phyloP scores from a whole-genome alignment of 495 filamentous ascomycete genomes.

The Neurospora sp. region DNA sequence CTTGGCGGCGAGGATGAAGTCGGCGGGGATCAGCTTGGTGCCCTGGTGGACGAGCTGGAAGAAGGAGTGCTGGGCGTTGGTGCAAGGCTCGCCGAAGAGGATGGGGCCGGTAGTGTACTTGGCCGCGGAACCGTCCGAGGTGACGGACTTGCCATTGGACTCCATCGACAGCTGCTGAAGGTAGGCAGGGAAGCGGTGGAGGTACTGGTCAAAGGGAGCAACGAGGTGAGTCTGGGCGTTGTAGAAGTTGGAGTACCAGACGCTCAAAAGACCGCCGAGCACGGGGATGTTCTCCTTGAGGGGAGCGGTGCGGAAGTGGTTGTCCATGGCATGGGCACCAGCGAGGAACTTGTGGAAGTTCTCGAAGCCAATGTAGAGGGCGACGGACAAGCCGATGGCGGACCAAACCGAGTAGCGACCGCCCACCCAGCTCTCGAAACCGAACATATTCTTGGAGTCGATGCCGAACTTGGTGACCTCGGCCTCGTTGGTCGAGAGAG shows the following conservation, averaged over 20 bases:
- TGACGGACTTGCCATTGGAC: slow-evolving; percentile 97
- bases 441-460: slow-evolving; percentile 97
- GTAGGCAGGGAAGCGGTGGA: slow-evolving; percentile 97
- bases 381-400: slow-evolving; percentile 91
- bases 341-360: slow-evolving; percentile 96
- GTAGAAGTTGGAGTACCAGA: slow-evolving; percentile 99
- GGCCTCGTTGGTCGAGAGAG: slow-evolving; percentile 87
- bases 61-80: slow-evolving; percentile 99
- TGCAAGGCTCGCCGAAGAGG: slow-evolving; percentile 95
- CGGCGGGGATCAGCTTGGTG: slow-evolving; percentile 94
- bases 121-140: slow-evolving; percentile 78
- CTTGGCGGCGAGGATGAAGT: slow-evolving; percentile 93
- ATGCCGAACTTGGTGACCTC: slow-evolving; percentile 99
- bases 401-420: slow-evolving; percentile 98
- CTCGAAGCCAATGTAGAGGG: slow-evolving; percentile 89
- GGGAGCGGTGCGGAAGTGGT: slow-evolving; percentile 87
- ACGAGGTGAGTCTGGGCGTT: slow-evolving; percentile 95
- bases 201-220: slow-evolving; percentile 96
- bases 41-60: slow-evolving; percentile 98
- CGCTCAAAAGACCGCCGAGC: slow-evolving; percentile 83
- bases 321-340: slow-evolving; percentile 95
- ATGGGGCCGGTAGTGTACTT: slow-evolving; percentile 94
- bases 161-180: slow-evolving; percentile 99
- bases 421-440: slow-evolving; percentile 96
- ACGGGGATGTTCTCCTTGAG: slow-evolving; percentile 91